Evolutionary conservation across 345 rosid genomes (phyloP).

Genomic region (Moringa oleifera): DNA sequence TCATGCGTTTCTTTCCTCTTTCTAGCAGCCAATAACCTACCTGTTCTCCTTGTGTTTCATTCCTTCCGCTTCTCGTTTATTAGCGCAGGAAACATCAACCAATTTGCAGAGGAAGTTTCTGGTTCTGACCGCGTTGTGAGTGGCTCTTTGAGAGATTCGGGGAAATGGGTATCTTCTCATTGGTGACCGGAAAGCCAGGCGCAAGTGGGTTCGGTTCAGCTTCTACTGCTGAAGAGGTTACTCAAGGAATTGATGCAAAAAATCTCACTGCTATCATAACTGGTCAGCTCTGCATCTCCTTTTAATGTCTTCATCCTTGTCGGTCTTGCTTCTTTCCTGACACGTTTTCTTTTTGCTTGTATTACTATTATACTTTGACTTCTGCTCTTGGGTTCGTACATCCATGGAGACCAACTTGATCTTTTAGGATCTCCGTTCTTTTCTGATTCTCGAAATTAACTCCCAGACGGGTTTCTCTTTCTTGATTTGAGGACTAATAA

Average conservation of each 20-base stretch:
- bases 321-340: background rate
- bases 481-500: no score
- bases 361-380: background rate
- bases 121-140: no score
- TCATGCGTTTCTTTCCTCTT: background rate
- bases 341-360: background rate
- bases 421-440: no score
- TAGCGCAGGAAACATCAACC: no score
- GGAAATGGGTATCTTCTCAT: slow-evolving; percentile 41
- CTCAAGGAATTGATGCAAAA: slow-evolving; percentile 57
- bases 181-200: slow-evolving; percentile 67
- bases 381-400: no score
- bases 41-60: no score
- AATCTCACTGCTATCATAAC: slow-evolving; percentile 72
- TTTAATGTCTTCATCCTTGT: no score
- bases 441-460: no score
- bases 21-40: no score
- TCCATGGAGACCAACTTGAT: no score
- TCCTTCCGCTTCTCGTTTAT: background rate
- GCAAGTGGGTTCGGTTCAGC: slow-evolving; percentile 89
- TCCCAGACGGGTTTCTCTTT: no score
- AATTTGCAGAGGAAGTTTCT: no score
- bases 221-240: slow-evolving; percentile 77
- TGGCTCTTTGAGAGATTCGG: background rate
- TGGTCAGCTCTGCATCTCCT: slow-evolving; percentile 26